Conservation (phyloP, 148 eudicot genomes). For the Chenopodium berlandieri region DNA sequence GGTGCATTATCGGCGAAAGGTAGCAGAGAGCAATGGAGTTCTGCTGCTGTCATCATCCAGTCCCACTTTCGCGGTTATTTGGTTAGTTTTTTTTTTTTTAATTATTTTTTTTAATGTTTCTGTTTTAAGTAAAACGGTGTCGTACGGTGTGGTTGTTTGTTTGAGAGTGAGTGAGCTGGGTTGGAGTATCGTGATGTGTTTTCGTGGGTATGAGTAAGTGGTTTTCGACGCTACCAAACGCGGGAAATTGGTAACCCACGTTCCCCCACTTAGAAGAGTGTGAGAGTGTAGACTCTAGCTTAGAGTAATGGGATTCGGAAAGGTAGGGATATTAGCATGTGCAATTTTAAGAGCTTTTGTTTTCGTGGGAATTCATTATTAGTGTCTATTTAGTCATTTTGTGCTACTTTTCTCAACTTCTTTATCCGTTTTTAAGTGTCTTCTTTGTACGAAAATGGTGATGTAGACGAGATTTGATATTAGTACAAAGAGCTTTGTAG, state of each 20-base stretch:
- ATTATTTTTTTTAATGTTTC: not conserved
- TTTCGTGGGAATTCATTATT: not conserved
- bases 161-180: not conserved
- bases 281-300: too few species aligned
- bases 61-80: conserved; percentile 72
- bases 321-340: not conserved
- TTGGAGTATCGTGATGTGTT: not conserved
- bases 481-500: too few species aligned
- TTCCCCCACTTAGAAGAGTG: too few species aligned
- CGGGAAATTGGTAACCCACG: conserved; percentile 7
- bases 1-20: not conserved
- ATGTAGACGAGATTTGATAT: too few species aligned
- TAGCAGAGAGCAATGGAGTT: conserved; percentile 27
- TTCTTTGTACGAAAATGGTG: too few species aligned
- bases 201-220: not conserved
- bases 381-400: not conserved
- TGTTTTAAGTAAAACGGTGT: not conserved
- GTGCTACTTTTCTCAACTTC: not conserved
- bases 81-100: conserved; percentile 39
- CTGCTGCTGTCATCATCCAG: conserved; percentile 57
- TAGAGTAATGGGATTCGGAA: too few species aligned
- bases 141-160: not conserved
- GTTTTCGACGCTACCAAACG: conserved; percentile 7
- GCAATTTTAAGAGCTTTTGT: not conserved
- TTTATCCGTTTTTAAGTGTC: too few species aligned